These are phyloP conservation scores for Metschnikowia colocasiae DNA, from an alignment of 805 yeast genomes.

Conservation along the genomic window DNA sequence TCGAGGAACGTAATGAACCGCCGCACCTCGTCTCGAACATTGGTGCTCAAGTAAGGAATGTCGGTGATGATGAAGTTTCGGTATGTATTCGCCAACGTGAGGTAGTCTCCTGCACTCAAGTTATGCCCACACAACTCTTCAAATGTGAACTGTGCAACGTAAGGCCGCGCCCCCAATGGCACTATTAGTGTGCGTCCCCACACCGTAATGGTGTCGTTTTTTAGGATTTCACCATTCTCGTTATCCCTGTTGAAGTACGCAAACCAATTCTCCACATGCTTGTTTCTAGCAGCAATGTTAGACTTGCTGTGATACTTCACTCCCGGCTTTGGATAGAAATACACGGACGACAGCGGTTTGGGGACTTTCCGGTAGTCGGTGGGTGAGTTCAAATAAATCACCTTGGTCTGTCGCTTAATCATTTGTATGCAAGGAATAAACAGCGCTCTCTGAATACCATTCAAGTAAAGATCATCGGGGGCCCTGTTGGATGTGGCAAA, in stretches of 20 bases:
- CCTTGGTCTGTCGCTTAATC: constrained; percentile 69
- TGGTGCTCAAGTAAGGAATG: constrained; percentile 77
- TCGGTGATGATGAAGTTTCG: constrained; percentile 85
- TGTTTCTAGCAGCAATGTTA: constrained; percentile 47
- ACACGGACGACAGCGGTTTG: constrained; percentile 76
- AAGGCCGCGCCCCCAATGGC: constrained; percentile 71
- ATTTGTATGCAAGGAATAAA: constrained; percentile 89
- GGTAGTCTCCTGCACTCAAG: constrained; percentile 90
- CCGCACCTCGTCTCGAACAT: constrained; percentile 79
- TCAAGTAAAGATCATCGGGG: constrained; percentile 88
- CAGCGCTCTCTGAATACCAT: constrained; percentile 89
- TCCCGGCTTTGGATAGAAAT: constrained; percentile 68
- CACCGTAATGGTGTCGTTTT: constrained; percentile 43
- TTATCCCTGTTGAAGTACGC: constrained; percentile 67
- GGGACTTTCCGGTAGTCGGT: constrained; percentile 91
- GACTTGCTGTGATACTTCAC: constrained; percentile 49
- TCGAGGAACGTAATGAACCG: constrained; percentile 92
- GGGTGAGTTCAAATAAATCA: constrained; percentile 80
- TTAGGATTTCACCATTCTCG: constrained; percentile 19
- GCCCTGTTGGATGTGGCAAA: constrained; percentile 95
- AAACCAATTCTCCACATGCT: constrained; percentile 77
- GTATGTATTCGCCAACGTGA: constrained; percentile 73
- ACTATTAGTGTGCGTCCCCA: constrained; percentile 87
- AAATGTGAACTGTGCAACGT: constrained; percentile 88
- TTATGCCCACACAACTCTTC: constrained; percentile 83